Percentiles rank a stretch among this genome's conserved stretches.
Evolutionary conservation across 129 eudicot species (phyloP).

Genomic region (Flaveria sonorensis): DNA sequence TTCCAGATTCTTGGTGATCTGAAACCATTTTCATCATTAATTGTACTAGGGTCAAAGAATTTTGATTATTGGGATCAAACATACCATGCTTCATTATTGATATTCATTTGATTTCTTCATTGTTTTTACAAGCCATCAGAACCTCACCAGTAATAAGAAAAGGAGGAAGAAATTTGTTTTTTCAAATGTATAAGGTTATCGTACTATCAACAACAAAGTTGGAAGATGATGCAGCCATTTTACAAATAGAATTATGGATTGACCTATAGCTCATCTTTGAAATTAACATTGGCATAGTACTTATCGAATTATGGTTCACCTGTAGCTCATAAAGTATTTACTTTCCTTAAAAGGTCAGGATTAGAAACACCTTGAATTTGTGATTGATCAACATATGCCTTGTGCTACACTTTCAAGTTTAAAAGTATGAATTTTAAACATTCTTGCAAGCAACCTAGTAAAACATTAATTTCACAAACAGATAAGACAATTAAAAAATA

Average conservation of each 20-base stretch:
- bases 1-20: slow-evolving; percentile 62
- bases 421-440: slow-evolving; percentile 62
- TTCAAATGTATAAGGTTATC: background rate
- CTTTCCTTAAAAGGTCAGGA: slow-evolving; percentile 70
- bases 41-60: background rate
- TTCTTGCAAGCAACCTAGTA: slow-evolving; percentile 70
- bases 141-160: background rate
- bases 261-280: background rate
- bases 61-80: slow-evolving; percentile 6
- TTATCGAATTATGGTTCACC: background rate
- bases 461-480: background rate
- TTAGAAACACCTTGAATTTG: slow-evolving; percentile 71
- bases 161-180: no score
- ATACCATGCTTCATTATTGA: background rate
- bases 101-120: background rate
- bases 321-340: slow-evolving; percentile 17
- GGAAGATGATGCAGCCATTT: background rate
- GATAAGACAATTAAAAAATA: background rate
- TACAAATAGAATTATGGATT: background rate
- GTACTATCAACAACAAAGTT: background rate
- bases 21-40: slow-evolving; percentile 41
- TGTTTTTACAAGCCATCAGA: background rate
- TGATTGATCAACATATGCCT: slow-evolving; percentile 74
- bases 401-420: slow-evolving; percentile 77
- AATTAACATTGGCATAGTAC: background rate